Evolutionary conservation across 2,329 filamentous ascomycete genomes (phyloP), one percentile per base, ranked within the genome.

Genomic region (Epicoccum sorghinum): DNA sequence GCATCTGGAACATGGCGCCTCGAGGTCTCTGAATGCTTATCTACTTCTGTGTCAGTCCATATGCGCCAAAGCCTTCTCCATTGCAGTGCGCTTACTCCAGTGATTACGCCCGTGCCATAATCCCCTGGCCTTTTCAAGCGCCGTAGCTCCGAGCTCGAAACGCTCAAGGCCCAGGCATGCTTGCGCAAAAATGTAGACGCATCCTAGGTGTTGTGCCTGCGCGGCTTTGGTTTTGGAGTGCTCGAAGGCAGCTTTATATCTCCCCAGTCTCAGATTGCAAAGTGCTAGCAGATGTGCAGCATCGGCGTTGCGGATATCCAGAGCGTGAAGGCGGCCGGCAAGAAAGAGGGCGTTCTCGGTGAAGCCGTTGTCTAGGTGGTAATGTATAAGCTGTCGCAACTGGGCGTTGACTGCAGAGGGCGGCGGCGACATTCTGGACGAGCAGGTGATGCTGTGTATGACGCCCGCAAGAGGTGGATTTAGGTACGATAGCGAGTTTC

Each of bases 311-410:
- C 89, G 87, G 23, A 89, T 86, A 67, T 98, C 93, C 66, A 93
- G 90, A 45, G 91, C 93, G 58, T 87, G 83, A 18, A 97, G 84
- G 61, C 95, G 87, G 69, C 93, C 91, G 56, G 95, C 90, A 58
- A 96, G 91, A 78, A 99, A 99, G 37, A 96, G 86, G 52, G 95
- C 95, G 72, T 96, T 98, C 51, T 93, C 87, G 70, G 89, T 83
- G 33, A 93, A 86, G 69, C 92, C 88, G 72, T 96, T 96, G 80
- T 99, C 95, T 74, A 99, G 86, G 71, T 88, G 83, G 72, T 89
- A 88, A 77, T 86, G 87, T 58, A 89, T 83, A 43, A 88, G 79
- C 65, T 88, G 84, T 67, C 85, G 80, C 67, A 89, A 79, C 73
- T 89, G 86, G 62, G 78, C 77, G 50, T 82, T 80, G 57, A 85